Conservation (phyloP, 108 stramenopile genomes). For the Nitzschia sp. region DNA sequence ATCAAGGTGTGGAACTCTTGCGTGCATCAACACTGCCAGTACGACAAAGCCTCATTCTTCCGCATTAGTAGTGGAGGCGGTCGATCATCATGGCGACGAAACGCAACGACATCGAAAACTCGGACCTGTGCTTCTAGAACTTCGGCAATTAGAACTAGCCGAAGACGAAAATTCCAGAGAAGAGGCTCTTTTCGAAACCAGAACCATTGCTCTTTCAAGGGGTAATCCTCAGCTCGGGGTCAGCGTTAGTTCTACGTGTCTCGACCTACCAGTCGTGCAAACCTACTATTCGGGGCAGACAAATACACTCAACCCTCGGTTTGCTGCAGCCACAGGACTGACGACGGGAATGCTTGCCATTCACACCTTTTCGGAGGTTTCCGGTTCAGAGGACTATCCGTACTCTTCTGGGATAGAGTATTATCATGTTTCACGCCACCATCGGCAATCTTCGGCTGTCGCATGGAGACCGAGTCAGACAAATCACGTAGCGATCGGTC, state of each 20-base stretch:
- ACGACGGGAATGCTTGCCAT: slow-evolving; percentile 71
- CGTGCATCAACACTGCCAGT: slow-evolving; percentile 27
- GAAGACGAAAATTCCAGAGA: slow-evolving; percentile 1
- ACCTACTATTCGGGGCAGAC: neutral
- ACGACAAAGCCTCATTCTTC: neutral
- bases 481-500: slow-evolving; percentile 69
- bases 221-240: slow-evolving; percentile 59
- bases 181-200: slow-evolving; percentile 19
- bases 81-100: neutral
- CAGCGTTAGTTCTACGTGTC: slow-evolving; percentile 62
- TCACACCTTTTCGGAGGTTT: slow-evolving; percentile 44
- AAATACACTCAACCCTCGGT: neutral
- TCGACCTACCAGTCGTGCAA: slow-evolving; percentile 39
- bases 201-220: slow-evolving; percentile 46
- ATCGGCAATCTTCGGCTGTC: slow-evolving; percentile 69
- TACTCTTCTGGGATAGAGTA: slow-evolving; percentile 59
- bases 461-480: slow-evolving; percentile 54
- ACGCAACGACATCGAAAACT: slow-evolving; percentile 4
- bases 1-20: slow-evolving; percentile 10
- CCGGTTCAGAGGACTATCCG: slow-evolving; percentile 13
- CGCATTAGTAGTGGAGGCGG: neutral
- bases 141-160: slow-evolving; percentile 28
- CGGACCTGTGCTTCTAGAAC: slow-evolving; percentile 42
- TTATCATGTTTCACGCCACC: slow-evolving; percentile 61
- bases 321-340: slow-evolving; percentile 63